Conservation (phyloP, 345 rosid species). For the Linum tenue region DNA sequence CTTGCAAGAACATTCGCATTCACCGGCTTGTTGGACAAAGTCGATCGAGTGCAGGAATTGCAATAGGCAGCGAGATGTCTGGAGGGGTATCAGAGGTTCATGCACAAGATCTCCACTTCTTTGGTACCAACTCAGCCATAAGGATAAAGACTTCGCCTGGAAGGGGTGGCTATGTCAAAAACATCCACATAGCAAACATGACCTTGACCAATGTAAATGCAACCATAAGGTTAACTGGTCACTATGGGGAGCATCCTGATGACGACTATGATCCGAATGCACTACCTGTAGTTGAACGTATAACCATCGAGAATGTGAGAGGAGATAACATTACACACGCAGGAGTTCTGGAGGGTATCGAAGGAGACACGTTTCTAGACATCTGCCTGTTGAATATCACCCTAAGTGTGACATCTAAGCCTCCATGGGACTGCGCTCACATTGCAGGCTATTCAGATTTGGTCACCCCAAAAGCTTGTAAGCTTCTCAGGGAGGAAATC, state of each 20-base stretch:
- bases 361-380: slow-evolving; percentile 55
- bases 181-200: slow-evolving; percentile 55
- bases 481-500: slow-evolving; percentile 45
- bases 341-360: slow-evolving; percentile 77
- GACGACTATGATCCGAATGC: slow-evolving; percentile 58
- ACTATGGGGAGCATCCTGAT: slow-evolving; percentile 86
- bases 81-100: slow-evolving; percentile 85
- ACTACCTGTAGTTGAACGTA: slow-evolving; percentile 54
- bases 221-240: slow-evolving; percentile 62
- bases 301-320: slow-evolving; percentile 59
- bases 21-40: slow-evolving; percentile 61
- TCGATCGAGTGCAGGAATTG: slow-evolving; percentile 61
- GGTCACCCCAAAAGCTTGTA: slow-evolving; percentile 69
- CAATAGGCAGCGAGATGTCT: slow-evolving; percentile 97
- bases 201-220: slow-evolving; percentile 45
- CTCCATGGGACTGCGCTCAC: slow-evolving; percentile 77
- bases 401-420: slow-evolving; percentile 32
- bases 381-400: slow-evolving; percentile 69
- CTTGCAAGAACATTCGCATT: slow-evolving; percentile 69
- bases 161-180: slow-evolving; percentile 86
- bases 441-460: slow-evolving; percentile 66
- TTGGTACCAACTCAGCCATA: slow-evolving; percentile 54
- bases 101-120: slow-evolving; percentile 49
- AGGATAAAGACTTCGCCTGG: slow-evolving; percentile 85
- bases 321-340: slow-evolving; percentile 60